A percentile compares a stretch with the other conserved stretches of the same genome.
phyloP scores from a whole-genome alignment of 805 yeast genomes.

The Jamesozyma jinghongensis region DNA sequence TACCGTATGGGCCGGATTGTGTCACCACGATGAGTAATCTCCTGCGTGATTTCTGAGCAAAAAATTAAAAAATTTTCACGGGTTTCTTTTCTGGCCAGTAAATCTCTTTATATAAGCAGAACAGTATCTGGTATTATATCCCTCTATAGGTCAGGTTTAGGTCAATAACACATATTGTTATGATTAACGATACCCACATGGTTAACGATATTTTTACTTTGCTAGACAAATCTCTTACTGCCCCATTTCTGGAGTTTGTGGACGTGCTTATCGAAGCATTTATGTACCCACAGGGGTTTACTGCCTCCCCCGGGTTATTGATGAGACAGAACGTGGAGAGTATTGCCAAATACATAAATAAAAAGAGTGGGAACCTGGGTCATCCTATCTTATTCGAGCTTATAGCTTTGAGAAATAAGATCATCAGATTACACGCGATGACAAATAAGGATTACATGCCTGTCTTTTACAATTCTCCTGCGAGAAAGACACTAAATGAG shows the following conservation, averaged over 20 bases:
- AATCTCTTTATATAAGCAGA: too few species aligned
- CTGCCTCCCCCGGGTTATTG: slow-evolving; percentile 5
- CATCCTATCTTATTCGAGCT: slow-evolving; percentile 20
- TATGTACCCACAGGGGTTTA: slow-evolving; percentile 21
- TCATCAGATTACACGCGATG: neutral
- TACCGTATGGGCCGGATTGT: too few species aligned
- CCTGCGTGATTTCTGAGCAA: neutral
- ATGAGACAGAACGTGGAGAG: neutral
- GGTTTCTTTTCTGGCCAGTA: neutral
- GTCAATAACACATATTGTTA: too few species aligned
- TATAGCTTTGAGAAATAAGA: slow-evolving; percentile 13
- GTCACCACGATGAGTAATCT: too few species aligned
- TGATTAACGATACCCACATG: neutral
- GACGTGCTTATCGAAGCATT: slow-evolving; percentile 20
- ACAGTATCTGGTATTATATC: too few species aligned
- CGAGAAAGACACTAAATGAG: slow-evolving; percentile 2
- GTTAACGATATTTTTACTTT: neutral
- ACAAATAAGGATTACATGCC: slow-evolving; percentile 1
- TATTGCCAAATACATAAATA: neutral
- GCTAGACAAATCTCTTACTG: neutral
- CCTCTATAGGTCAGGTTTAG: too few species aligned
- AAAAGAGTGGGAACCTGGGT: slow-evolving; percentile 11
- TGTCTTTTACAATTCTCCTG: neutral
- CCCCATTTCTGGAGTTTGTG: slow-evolving; percentile 7
- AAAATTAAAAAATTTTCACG: neutral